phyloP scores from a whole-genome alignment of 805 yeast species.

The Saturnispora saitoi region DNA sequence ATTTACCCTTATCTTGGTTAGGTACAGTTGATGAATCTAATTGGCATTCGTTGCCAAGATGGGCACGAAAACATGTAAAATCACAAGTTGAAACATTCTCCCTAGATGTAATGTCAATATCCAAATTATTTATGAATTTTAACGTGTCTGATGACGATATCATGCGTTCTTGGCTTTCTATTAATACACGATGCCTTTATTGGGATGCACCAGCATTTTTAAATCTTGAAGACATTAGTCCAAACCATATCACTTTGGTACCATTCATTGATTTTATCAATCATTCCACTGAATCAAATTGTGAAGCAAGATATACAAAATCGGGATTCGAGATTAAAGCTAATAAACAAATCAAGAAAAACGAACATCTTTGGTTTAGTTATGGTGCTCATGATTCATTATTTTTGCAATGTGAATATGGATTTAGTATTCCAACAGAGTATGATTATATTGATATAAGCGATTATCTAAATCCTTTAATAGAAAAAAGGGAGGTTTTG shows the following conservation, averaged over 20 bases:
- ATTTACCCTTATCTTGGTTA: conserved; percentile 60
- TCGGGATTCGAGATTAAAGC: conserved; percentile 48
- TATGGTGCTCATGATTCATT: conserved; percentile 90
- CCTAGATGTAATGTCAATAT: conserved; percentile 34
- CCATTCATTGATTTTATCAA: conserved; percentile 87
- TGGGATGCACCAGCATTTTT: conserved; percentile 44
- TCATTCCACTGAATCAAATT: conserved; percentile 49
- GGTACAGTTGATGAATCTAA: conserved; percentile 11
- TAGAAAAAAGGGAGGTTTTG: not conserved
- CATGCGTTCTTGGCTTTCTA: conserved; percentile 75
- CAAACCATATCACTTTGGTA: conserved; percentile 73
- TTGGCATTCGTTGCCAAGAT: conserved; percentile 35
- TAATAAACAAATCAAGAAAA: conserved; percentile 22
- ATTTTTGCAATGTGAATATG: conserved; percentile 78
- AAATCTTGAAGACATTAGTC: conserved; percentile 19
- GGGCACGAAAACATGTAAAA: conserved; percentile 32
- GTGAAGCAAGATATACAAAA: conserved; percentile 38
- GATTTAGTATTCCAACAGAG: conserved; percentile 45
- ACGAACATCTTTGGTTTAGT: conserved; percentile 58
- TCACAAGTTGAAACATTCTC: conserved; percentile 36
- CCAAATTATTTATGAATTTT: not conserved
- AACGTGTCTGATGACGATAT: conserved; percentile 26
- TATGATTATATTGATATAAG: conserved; percentile 67
- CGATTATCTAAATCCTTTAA: conserved; percentile 14
- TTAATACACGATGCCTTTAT: conserved; percentile 86